Base-by-base conservation (phyloP, 768 basidiomycete species). In the Tubosaeta brunneosetosa region DNA sequence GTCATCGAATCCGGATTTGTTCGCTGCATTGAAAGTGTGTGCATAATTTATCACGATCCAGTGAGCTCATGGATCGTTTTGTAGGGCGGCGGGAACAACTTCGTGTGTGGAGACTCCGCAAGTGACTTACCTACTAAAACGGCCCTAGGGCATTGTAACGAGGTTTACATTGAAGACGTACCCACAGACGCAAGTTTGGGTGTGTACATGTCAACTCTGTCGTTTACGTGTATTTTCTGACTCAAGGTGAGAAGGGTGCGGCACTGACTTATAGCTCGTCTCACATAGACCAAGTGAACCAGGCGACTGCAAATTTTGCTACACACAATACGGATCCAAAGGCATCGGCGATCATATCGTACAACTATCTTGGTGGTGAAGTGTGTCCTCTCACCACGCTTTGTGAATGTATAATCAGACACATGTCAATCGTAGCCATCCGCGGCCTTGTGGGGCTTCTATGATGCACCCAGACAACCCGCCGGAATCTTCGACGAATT, bases 391-490 rank as follows among this genome's bases (percentile, higher is more conserved):
- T 34, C 10, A 16, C 14, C 36, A 37, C 14, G 36, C 1, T 37
- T 37, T 11, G n/a, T 38, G 17, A 38, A 38, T 7, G n/a, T 9
- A 9, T 9, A 8, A 19, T 38, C 10, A 4, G n/a, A 19, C 7
- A 19, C 1, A n/a, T 7, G 7, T 19, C n/a, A 8, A 19, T 19
- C 34, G 1, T 38, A 38, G 37, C 37, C n/a, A 38, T n/a, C 37
- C 10, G 37, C 6, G 37, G n/a, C 17, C 37, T 17, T 38, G 6
- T 16, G 17, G 6, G 22, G 84, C 8, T 85, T 86, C 61, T 85
- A 85, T 56, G 79, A 85, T 55, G 78, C 58, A 1, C 81, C 58
- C 4, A 38, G 40, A 12, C 60, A 49, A 13, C 65, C 60, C 9
- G 4, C 44, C 12, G 60, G 64, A 1, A 40, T 61, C 8, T 61